A percentile compares a stretch with the other conserved stretches of the same genome.
phyloP scores from a whole-genome alignment of 192 early-diverging fungal species.

The Linnemannia exigua region DNA sequence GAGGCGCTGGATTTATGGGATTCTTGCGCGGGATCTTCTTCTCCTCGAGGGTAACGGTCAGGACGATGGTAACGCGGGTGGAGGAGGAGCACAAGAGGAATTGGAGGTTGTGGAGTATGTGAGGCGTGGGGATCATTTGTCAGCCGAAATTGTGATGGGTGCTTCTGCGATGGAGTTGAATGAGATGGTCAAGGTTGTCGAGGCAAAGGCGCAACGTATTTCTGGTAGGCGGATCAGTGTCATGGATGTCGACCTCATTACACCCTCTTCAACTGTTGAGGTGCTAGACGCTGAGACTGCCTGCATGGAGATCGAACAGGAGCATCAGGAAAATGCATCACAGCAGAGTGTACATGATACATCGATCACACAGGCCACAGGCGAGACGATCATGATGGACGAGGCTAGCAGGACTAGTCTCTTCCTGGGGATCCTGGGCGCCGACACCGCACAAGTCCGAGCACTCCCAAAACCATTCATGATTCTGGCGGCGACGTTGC shows the following conservation, averaged over 20 bases:
- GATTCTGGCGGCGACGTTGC: conserved; percentile 52
- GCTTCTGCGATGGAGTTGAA: conserved; percentile 37
- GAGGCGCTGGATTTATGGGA: conserved; percentile 60
- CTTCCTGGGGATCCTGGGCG: conserved; percentile 41
- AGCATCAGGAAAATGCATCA: too few species aligned
- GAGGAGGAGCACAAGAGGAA: not conserved
- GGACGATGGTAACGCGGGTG: not conserved
- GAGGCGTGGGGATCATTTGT: conserved; percentile 59
- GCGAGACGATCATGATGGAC: conserved; percentile 6
- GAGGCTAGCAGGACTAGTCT: conserved; percentile 47
- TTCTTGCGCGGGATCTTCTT: conserved; percentile 17
- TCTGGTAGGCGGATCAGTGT: conserved; percentile 20
- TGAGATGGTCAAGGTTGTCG: conserved; percentile 19
- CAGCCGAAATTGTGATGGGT: conserved; percentile 40
- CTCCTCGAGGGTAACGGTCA: not conserved
- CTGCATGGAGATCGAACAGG: not conserved
- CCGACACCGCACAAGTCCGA: conserved; percentile 29
- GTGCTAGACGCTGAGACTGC: not conserved
- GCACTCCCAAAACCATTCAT: conserved; percentile 35
- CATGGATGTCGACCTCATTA: conserved; percentile 15
- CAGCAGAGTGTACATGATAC: not conserved
- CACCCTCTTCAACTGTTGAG: not conserved
- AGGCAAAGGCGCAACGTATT: not conserved
- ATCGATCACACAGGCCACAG: not conserved
- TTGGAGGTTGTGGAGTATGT: conserved; percentile 60